These are phyloP conservation scores for Xanthoconium stramineum DNA, from an alignment of 768 basidiomycete species.

Conservation along the genomic window DNA sequence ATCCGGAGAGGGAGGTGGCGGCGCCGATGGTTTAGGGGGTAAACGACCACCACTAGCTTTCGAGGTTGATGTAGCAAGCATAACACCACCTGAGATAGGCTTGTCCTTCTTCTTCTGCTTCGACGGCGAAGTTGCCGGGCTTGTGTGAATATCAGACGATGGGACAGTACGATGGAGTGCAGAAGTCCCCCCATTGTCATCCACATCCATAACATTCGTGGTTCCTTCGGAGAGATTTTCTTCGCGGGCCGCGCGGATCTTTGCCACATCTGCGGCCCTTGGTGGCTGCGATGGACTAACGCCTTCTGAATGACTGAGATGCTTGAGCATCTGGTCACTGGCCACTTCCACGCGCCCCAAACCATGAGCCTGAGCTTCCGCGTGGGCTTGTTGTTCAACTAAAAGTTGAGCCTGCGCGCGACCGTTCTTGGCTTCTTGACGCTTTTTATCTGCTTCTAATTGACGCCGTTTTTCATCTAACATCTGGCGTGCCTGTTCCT, in stretches of 20 bases:
- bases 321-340: background rate
- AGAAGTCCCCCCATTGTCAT: background rate
- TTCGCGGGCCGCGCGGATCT: conserved; percentile 23
- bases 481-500: conserved; percentile 5
- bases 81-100: conserved; percentile 19
- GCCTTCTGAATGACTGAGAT: background rate
- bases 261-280: conserved; percentile 25
- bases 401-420: conserved; percentile 5
- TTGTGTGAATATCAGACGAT: background rate
- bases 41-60: background rate
- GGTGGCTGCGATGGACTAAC: conserved; percentile 22
- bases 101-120: conserved; percentile 5
- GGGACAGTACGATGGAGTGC: background rate
- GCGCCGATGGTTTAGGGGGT: background rate
- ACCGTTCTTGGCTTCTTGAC: conserved; percentile 2
- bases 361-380: conserved; percentile 5
- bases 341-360: background rate
- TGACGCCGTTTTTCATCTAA: conserved; percentile 4
- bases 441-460: conserved; percentile 6
- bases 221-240: background rate
- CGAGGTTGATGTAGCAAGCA: conserved; percentile 6
- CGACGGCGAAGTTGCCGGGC: background rate
- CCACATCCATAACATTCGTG: background rate
- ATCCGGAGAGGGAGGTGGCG: background rate
- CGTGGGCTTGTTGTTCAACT: conserved; percentile 9